Conservation (phyloP, 306 rosid genomes). For the Cicer chorassanicum region DNA sequence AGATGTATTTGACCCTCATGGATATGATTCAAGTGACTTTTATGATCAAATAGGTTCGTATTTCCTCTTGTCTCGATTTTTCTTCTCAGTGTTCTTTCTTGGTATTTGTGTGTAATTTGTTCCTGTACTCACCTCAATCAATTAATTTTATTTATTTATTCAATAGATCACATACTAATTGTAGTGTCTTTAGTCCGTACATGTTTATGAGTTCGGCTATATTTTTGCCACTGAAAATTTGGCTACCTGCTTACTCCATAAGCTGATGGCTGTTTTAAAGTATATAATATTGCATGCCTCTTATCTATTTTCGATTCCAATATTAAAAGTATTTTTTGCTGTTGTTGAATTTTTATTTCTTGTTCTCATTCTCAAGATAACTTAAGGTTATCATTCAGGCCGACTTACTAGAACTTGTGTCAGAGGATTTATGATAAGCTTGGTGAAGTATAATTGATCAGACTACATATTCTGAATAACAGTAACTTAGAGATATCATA, state of each 20-base stretch:
- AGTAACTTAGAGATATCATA: slow-evolving; percentile 1
- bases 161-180: slow-evolving; percentile 1
- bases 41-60: slow-evolving; percentile 80
- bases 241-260: slow-evolving; percentile 34
- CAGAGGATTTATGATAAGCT: slow-evolving; percentile 8
- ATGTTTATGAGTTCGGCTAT: background rate
- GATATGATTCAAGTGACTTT: slow-evolving; percentile 85
- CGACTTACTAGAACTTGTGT: slow-evolving; percentile 4
- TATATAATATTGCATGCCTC: slow-evolving; percentile 20
- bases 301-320: slow-evolving; percentile 13
- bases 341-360: slow-evolving; percentile 1
- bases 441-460: slow-evolving; percentile 26
- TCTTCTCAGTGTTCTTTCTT: background rate
- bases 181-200: background rate
- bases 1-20: slow-evolving; percentile 97
- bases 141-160: slow-evolving; percentile 1
- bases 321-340: slow-evolving; percentile 6
- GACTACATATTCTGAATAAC: background rate
- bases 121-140: slow-evolving; percentile 4
- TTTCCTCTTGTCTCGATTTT: slow-evolving; percentile 42
- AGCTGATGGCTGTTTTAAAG: slow-evolving; percentile 12
- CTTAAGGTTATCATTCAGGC: slow-evolving; percentile 15
- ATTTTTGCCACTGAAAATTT: background rate
- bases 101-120: slow-evolving; percentile 9
- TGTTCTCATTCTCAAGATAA: background rate